Evolutionary conservation across 225 moss, liverwort and hornwort species (phyloP), one percentile per base, ranked within the genome.

Genomic region (Physcomitrellopsis africana): DNA sequence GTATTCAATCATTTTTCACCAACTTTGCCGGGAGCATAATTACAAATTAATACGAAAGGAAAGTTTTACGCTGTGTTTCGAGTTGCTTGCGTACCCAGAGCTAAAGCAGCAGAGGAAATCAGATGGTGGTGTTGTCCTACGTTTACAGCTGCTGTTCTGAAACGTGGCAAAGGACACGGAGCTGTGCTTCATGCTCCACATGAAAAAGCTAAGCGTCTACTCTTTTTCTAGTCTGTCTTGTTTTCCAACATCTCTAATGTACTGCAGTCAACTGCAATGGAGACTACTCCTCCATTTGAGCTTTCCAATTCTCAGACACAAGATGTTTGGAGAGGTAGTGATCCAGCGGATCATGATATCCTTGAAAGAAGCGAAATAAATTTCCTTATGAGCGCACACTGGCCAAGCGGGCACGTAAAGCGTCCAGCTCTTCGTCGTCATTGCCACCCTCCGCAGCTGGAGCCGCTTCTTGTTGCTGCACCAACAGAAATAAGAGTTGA

Each of bases 401-500:
- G 24, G 90, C 87, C 74, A 90, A 68, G 70, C 87, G 90, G 72
- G 87, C 87, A 42, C 87, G 85, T 69, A 90, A 72, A 54, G 85
- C 85, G 65, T 87, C 90, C 16, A 87, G 76, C 68, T 90, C 90
- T 27, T 87, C 85, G 23, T 83, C 90, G 22, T 81, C 87, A 13
- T 85, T 82, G 23, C 65, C 87, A 16, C 81, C 85, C 59, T 76
- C 82, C 1, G 80, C 82, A 55, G 69, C 73, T 37, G 32, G 5
- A 62, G 84, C 51, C 69, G 73, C 78, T 79, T 82, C 84, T 73
- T 82, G 84, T 72, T 74, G 73, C 86, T 84, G 79, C 76, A 78
- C 26, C 56, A 62, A 79, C 70, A 70, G 11, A 63, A 14, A 63
- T 7, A 16, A 23, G 27, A 5, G 4, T 20, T 48, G 20, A 65